A percentile compares a stretch with the other conserved stretches of the same genome.
Conservation (phyloP, 495 filamentous ascomycete species). For the Sordaria brevicollis region DNA sequence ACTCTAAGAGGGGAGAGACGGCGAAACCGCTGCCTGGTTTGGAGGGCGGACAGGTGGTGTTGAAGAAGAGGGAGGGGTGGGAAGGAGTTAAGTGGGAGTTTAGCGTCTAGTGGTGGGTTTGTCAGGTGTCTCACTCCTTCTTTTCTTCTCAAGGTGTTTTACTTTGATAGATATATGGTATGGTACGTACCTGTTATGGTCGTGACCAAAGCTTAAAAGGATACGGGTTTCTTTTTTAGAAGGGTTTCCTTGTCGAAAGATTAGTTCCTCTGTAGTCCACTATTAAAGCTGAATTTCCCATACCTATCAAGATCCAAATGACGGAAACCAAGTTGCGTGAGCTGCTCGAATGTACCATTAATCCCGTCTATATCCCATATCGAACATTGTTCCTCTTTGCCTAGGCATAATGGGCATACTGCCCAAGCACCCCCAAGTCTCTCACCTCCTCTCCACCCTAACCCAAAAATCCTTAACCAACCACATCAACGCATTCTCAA, state of each 20-base stretch:
- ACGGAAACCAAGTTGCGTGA: not conserved
- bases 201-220: no score
- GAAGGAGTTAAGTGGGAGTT: conserved; percentile 18
- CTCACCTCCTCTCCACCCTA: conserved; percentile 8
- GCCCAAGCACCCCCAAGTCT: not conserved
- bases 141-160: not conserved
- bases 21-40: conserved; percentile 8
- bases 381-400: not conserved
- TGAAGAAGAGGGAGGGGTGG: conserved; percentile 15
- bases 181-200: no score
- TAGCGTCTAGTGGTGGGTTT: not conserved
- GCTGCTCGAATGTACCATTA: not conserved
- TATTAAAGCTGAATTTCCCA: not conserved
- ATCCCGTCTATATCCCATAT: not conserved
- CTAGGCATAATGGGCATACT: not conserved
- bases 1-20: conserved; percentile 2
- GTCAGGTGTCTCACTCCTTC: not conserved
- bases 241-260: no score
- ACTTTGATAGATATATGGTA: no score
- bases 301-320: not conserved
- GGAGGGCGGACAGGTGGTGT: conserved; percentile 2
- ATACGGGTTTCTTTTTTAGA: no score
- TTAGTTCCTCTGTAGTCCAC: not conserved
- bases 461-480: conserved; percentile 13
- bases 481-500: conserved; percentile 9